A percentile compares a stretch with the other conserved stretches of the same genome.
These are phyloP conservation scores for Aspergillus jensenii DNA, from an alignment of 2,329 filamentous ascomycete genomes.

Conservation along the genomic window DNA sequence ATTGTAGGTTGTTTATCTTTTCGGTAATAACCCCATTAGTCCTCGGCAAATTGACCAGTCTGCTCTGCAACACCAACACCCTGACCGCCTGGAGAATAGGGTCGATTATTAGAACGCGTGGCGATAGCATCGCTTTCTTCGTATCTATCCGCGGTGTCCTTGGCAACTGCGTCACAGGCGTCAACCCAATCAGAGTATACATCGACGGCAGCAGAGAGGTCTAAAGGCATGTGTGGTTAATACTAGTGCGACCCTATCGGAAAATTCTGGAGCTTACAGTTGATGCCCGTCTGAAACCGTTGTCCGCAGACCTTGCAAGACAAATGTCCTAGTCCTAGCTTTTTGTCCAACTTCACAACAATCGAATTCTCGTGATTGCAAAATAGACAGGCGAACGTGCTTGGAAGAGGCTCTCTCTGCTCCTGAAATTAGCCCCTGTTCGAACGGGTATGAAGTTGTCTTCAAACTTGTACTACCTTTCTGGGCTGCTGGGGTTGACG, in stretches of 20 bases:
- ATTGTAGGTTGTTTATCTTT: conserved; percentile 14
- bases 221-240: conserved; percentile 45
- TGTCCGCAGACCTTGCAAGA: conserved; percentile 93
- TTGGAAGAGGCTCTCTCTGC: conserved; percentile 53
- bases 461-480: conserved; percentile 58
- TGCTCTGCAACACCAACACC: conserved; percentile 14
- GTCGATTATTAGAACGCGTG: conserved; percentile 18
- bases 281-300: conserved; percentile 87
- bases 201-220: conserved; percentile 86
- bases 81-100: conserved; percentile 19
- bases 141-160: conserved; percentile 52
- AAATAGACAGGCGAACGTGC: conserved; percentile 93
- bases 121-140: conserved; percentile 22
- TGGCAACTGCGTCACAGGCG: conserved; percentile 75
- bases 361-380: conserved; percentile 98
- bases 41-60: conserved; percentile 27
- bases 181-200: conserved; percentile 99
- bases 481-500: conserved; percentile 78
- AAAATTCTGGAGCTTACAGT: conserved; percentile 62
- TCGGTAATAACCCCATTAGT: conserved; percentile 26
- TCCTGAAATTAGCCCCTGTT: conserved; percentile 11
- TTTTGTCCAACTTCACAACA: conserved; percentile 89
- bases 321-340: conserved; percentile 78
- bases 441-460: neutral
- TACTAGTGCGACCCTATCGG: neutral